Percentiles rank a stretch among this genome's conserved stretches.
Evolutionary conservation across 73 alveolate genomes (phyloP).

Genomic region (Paramecium primaurelia): DNA sequence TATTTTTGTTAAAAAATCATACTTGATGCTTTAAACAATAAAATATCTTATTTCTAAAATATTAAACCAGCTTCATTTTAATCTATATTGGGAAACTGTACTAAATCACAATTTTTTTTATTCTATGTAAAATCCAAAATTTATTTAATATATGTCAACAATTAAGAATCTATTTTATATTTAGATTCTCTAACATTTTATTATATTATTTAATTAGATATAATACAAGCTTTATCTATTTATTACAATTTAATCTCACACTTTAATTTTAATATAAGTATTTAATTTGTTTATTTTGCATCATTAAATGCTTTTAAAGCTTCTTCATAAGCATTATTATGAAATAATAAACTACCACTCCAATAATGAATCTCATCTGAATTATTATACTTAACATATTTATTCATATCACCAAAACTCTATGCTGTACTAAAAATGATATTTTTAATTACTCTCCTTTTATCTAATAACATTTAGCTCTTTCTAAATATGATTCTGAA

Average conservation of each 20-base stretch:
- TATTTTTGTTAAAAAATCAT: background rate
- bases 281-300: background rate
- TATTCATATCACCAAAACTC: conserved; percentile 11
- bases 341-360: conserved; percentile 30
- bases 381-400: background rate
- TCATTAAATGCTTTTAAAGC: background rate
- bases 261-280: background rate
- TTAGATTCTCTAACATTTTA: background rate
- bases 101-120: background rate
- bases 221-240: background rate
- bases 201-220: background rate
- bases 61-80: background rate
- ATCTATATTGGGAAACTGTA: background rate
- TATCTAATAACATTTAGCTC: conserved; percentile 42
- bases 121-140: background rate
- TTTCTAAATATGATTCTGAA: conserved; percentile 21
- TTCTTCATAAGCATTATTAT: conserved; percentile 41
- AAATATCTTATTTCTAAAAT: background rate
- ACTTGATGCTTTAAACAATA: background rate
- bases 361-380: conserved; percentile 26
- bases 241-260: background rate
- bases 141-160: background rate
- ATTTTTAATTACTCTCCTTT: background rate
- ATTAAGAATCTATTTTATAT: background rate
- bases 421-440: background rate